Conservation (phyloP, 768 basidiomycete genomes). For the Brasilioporus rufonigricans region DNA sequence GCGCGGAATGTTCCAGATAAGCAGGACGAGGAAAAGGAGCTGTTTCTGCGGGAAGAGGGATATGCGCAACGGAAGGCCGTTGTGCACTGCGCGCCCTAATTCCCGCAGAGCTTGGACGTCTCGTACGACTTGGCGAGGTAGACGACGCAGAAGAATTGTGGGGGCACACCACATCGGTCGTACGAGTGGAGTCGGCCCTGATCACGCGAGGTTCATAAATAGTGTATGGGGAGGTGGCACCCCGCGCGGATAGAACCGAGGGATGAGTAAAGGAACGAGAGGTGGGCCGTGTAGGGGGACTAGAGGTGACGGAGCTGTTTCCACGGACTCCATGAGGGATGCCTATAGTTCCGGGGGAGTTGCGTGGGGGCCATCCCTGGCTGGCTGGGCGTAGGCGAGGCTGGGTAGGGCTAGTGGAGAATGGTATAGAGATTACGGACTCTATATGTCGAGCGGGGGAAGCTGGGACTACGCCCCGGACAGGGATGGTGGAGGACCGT, state of each 20-base stretch:
- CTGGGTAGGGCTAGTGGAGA: constrained; percentile 36
- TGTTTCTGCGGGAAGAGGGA: constrained; percentile 29
- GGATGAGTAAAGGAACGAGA: constrained; percentile 43
- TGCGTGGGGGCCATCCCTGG: constrained; percentile 30
- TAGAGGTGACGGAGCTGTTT: constrained; percentile 31
- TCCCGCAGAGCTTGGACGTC: constrained; percentile 43
- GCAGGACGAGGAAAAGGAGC: constrained; percentile 60
- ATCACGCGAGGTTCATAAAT: constrained; percentile 67
- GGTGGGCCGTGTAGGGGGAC: constrained; percentile 40
- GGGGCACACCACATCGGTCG: constrained; percentile 43
- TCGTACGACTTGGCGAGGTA: constrained; percentile 45
- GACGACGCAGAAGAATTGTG: constrained; percentile 36
- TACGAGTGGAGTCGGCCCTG: constrained; percentile 48
- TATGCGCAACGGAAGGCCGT: constrained; percentile 29
- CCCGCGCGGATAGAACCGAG: constrained; percentile 32
- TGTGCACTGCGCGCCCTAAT: constrained; percentile 21
- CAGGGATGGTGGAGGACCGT: constrained; percentile 67
- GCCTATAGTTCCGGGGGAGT: constrained; percentile 34
- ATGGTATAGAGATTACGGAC: constrained; percentile 61
- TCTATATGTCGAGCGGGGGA: constrained; percentile 61
- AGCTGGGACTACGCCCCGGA: constrained; percentile 44
- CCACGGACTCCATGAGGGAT: constrained; percentile 40
- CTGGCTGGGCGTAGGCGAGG: constrained; percentile 40
- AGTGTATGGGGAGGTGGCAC: constrained; percentile 30
- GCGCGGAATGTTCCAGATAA: constrained; percentile 74